A percentile compares a stretch with the other conserved stretches of the same genome.
phyloP scores from a whole-genome alignment of 345 rosid species.

The Sisymbrium irio region DNA sequence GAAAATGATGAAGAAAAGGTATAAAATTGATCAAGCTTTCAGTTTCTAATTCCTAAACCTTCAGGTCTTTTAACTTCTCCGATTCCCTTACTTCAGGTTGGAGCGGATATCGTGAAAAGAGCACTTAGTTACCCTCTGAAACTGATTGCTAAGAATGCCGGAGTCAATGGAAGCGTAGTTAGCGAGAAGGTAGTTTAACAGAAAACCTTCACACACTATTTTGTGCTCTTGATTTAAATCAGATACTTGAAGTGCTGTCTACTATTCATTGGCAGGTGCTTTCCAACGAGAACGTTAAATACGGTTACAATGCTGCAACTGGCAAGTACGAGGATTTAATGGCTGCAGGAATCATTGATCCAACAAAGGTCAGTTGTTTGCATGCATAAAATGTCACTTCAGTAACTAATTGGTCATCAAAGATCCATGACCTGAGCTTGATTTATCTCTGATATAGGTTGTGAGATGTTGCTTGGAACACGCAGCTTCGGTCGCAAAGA shows the following conservation, averaged over 20 bases:
- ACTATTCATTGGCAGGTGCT: slow-evolving; percentile 54
- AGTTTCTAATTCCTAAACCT: not conserved
- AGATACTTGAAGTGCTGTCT: slow-evolving; percentile 7
- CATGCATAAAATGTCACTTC: not conserved
- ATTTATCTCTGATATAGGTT: slow-evolving; percentile 46
- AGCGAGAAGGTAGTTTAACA: slow-evolving; percentile 69
- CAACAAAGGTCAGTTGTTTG: slow-evolving; percentile 62
- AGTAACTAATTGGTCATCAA: not conserved
- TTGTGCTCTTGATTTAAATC: not conserved
- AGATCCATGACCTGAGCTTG: not conserved
- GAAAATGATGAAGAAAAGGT: slow-evolving; percentile 93
- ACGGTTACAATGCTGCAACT: slow-evolving; percentile 91
- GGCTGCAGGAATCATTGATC: slow-evolving; percentile 97
- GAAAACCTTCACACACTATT: not conserved
- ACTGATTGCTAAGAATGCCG: slow-evolving; percentile 92
- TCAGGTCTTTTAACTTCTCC: not conserved
- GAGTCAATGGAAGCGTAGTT: slow-evolving; percentile 94
- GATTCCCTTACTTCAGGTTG: slow-evolving; percentile 51
- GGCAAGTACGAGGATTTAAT: slow-evolving; percentile 93
- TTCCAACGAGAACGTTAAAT: slow-evolving; percentile 58
- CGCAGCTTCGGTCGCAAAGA: slow-evolving; percentile 95
- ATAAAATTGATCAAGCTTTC: slow-evolving; percentile 3
- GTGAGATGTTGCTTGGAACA: slow-evolving; percentile 99
- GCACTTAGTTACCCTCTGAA: slow-evolving; percentile 89
- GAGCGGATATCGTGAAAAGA: slow-evolving; percentile 90